Conservation (phyloP, 108 stramenopile species). For the Discostella stelligeroides region DNA sequence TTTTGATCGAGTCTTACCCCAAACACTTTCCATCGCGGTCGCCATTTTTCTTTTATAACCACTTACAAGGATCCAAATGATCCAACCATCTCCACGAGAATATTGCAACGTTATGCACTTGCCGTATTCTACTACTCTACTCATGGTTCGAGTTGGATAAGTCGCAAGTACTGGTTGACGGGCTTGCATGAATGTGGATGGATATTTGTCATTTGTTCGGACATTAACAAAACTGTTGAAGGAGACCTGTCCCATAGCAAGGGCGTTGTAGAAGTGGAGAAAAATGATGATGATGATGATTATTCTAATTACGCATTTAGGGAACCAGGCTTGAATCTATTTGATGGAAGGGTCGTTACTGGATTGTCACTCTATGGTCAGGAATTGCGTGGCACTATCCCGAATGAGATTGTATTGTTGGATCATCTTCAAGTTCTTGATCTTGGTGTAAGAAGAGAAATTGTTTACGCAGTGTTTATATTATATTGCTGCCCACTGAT, state of each 20-base stretch:
- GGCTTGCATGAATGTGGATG: constrained; percentile 66
- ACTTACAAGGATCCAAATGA: constrained; percentile 29
- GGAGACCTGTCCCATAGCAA: no score
- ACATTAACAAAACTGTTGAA: constrained; percentile 7
- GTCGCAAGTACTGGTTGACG: constrained; percentile 59
- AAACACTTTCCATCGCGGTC: no score
- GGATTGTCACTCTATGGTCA: constrained; percentile 16
- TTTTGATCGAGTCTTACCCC: no score
- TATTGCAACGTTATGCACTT: constrained; percentile 58
- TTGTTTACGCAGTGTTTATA: no score
- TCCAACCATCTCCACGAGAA: constrained; percentile 38
- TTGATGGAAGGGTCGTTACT: constrained; percentile 15
- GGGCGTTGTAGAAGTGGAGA: no score
- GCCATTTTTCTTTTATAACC: no score
- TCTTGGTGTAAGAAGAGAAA: constrained; percentile 20
- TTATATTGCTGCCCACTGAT: no score
- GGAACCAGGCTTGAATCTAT: constrained; percentile 18
- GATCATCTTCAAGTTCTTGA: constrained; percentile 26
- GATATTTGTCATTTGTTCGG: constrained; percentile 58
- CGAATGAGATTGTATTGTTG: constrained; percentile 10
- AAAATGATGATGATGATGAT: constrained; percentile 18
- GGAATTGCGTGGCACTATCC: constrained; percentile 13
- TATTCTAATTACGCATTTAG: constrained; percentile 9
- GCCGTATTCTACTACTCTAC: constrained; percentile 61
- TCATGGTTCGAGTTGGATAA: constrained; percentile 46